Evolutionary conservation across 345 rosid species (phyloP), one percentile per base, ranked within the genome.

Genomic region (Viola odorata): DNA sequence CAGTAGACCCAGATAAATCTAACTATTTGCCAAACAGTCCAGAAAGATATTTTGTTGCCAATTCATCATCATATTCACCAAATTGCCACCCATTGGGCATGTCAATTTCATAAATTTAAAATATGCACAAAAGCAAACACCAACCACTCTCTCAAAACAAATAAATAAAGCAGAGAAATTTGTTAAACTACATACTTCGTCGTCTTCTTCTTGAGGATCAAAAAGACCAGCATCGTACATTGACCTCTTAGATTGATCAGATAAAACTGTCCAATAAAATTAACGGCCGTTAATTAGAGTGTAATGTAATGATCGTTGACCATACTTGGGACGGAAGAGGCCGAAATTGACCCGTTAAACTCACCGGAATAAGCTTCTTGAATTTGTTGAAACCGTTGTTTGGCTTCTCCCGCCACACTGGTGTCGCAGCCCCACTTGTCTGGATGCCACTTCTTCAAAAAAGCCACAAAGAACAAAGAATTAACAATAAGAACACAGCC

Each of bases 331-430:
- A 32, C 5, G 14, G 37, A 16, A 3, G 37, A 11, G 1, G 55
- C 10, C 1, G 37, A 8, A 14, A 23, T 12, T 17, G 49, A 45
- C 17, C 13, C 51, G 23, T 23, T 4, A 8, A 49, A 3, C 63
- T 61, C 70, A 91, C 98, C 98, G 23, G 95, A 81, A 51, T 91
- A 91, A 17, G 98, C 98, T 72, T 91, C 96, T 53, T 91, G 96
- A 32, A 91, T 87, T 74, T 85, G 89, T 75, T 91, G 98, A 70
- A 91, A 91, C 67, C 84, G 82, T 12, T 84, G 88, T 47, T 91
- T 85, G 3, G 96, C 92, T 51, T 91, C 96, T 42, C 87, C 91
- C 37, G 82, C 85, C 4, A 71, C 74, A 12, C 68, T 80, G 5
- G 91, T 87, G 17, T 81, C 84, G 61, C 65, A 63, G 6, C 79